A percentile compares a stretch with the other conserved stretches of the same genome.
Evolutionary conservation across 495 filamentous ascomycete species (phyloP).

Genomic region (Xylaria nigripes): DNA sequence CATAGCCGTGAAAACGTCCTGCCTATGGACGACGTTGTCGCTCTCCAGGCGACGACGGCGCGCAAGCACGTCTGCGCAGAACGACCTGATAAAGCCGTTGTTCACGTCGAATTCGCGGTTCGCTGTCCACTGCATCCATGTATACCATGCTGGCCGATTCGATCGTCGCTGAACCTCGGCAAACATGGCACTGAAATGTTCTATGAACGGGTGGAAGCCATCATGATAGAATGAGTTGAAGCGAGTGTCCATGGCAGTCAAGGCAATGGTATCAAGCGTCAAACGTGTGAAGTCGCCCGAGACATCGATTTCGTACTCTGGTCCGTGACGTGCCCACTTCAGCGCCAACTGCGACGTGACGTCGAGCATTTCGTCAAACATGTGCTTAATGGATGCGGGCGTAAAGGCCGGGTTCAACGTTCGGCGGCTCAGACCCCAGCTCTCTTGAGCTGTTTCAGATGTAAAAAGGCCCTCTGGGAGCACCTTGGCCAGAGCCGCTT

Average conservation of each 20-base stretch:
- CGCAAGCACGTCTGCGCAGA: slow-evolving; percentile 46
- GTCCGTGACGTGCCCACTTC: slow-evolving; percentile 58
- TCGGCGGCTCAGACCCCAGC: slow-evolving; percentile 58
- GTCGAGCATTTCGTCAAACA: slow-evolving; percentile 65
- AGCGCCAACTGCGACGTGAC: slow-evolving; percentile 54
- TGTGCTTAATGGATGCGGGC: slow-evolving; percentile 48
- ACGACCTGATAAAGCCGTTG: slow-evolving; percentile 41
- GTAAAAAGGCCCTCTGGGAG: slow-evolving; percentile 55
- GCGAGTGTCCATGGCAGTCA: slow-evolving; percentile 59
- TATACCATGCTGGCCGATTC: slow-evolving; percentile 39
- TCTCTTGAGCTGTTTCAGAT: slow-evolving; percentile 38
- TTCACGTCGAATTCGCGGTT: slow-evolving; percentile 45
- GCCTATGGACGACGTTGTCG: slow-evolving; percentile 33
- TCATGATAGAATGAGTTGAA: slow-evolving; percentile 64
- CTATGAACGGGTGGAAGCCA: slow-evolving; percentile 50
- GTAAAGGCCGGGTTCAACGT: slow-evolving; percentile 55
- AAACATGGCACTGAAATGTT: slow-evolving; percentile 48
- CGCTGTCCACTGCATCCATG: slow-evolving; percentile 36
- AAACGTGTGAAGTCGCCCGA: slow-evolving; percentile 59
- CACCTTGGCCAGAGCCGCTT: slow-evolving; percentile 42
- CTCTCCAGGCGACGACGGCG: slow-evolving; percentile 33
- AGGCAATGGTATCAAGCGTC: slow-evolving; percentile 57
- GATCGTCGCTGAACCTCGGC: slow-evolving; percentile 39
- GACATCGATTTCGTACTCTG: slow-evolving; percentile 41
- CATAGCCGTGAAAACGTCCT: slow-evolving; percentile 60